Evolutionary conservation across 169 alveolate species (phyloP), one percentile per base, ranked within the genome.

Genomic region (Plasmodium reichenowi): DNA sequence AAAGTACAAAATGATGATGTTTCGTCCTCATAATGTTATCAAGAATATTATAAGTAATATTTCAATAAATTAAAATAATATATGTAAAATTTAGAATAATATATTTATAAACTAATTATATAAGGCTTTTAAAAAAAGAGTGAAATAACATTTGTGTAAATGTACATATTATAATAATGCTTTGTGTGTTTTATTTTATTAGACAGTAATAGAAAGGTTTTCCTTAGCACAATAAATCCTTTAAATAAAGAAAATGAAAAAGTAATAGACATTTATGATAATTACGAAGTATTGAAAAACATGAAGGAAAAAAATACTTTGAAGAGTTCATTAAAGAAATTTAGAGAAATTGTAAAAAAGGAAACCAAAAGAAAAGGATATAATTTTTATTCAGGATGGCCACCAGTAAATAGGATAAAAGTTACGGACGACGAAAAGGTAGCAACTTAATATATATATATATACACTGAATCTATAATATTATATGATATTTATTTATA

Each of bases 311-410:
- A 86, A 67, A 54, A 24, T 26, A 86, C 72, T 2, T 66, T 86
- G 48, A 71, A 59, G 22, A 32, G 68, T n/a, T 72, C 92, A 24
- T 73, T 86, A 60, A 86, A 86, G 47, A 86, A 45, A 24, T 86
- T 72, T 86, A 71, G 92, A 64, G 92, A 86, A 60, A 72, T 86
- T n/a, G 92, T 86, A 54, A 62, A 86, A 71, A 86, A 38, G 20
- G 87, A 86, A 86, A 86, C 92, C 13, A 47, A 47, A 64, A 67
- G 71, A 29, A 86, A 86, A 60, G 92, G 74, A 12, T 86, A 86
- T 38, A 72, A 86, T 86, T 86, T 72, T 24, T 86, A 86, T 67
- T 22, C 32, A 17, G 92, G 92, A 43, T 86, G 92, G 92, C 92
- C 92, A 32, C 92, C 92, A 32, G 60, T 43, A 86, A 48, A 86